phyloP scores from a whole-genome alignment of 2,329 filamentous ascomycete species.

The Botrytis porri region DNA sequence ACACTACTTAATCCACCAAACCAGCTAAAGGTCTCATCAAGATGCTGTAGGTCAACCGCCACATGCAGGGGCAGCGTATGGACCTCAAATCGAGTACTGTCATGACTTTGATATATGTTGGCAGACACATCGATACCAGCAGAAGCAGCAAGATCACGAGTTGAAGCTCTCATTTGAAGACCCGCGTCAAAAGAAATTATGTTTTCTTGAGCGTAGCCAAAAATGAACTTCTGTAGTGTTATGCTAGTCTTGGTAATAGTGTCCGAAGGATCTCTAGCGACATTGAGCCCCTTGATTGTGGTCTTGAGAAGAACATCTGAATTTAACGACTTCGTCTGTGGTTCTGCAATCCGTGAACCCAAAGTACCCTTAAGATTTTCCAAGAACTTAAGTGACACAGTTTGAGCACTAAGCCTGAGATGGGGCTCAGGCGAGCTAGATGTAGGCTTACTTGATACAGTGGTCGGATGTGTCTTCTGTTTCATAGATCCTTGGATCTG shows the following conservation, averaged over 20 bases:
- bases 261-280: constrained; percentile 25
- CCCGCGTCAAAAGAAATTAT: constrained; percentile 61
- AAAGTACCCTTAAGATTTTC: constrained; percentile 36
- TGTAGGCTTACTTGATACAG: constrained; percentile 17
- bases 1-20: constrained; percentile 92
- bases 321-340: constrained; percentile 17
- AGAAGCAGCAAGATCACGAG: constrained; percentile 56
- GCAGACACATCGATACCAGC: constrained; percentile 57
- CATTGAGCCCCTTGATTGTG: constrained; percentile 32
- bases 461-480: constrained; percentile 17
- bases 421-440: constrained; percentile 18
- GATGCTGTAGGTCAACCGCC: constrained; percentile 70
- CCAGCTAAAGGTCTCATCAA: constrained; percentile 84
- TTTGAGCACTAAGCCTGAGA: constrained; percentile 30
- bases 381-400: constrained; percentile 36
- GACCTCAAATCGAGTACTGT: constrained; percentile 56
- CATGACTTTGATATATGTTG: constrained; percentile 47
- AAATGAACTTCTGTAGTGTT: constrained; percentile 54
- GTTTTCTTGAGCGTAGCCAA: constrained; percentile 61
- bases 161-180: constrained; percentile 56
- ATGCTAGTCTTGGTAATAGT: constrained; percentile 31
- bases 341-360: constrained; percentile 21
- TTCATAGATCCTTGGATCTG: constrained; percentile 32
- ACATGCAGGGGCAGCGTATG: constrained; percentile 75
- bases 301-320: constrained; percentile 36